phyloP scores from a whole-genome alignment of 768 basidiomycete genomes.

The Mrakia frigida region DNA sequence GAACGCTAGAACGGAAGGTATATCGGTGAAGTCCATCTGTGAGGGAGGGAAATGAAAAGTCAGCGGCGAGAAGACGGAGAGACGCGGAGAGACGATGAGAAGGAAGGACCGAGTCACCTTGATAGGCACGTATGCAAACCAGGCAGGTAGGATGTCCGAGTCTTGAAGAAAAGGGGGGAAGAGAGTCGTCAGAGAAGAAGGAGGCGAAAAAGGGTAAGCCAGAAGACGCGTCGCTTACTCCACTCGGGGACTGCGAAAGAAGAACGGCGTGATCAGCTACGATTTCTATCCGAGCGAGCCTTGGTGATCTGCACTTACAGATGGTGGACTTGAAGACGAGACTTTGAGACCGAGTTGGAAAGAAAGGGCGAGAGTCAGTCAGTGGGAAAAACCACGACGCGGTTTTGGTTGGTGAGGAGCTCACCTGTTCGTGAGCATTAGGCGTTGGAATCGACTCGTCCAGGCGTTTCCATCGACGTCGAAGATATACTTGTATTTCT shows the following conservation, averaged over 20 bases:
- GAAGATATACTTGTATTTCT: constrained; percentile 25
- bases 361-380: no score
- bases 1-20: constrained; percentile 13
- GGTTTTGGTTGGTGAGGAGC: neutral
- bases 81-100: no score
- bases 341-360: neutral
- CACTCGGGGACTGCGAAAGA: constrained; percentile 15
- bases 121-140: constrained; percentile 27
- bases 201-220: neutral
- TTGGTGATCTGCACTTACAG: neutral
- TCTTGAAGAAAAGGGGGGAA: neutral
- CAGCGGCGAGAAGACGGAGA: no score
- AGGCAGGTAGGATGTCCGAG: constrained; percentile 21
- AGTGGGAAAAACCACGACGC: no score
- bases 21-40: constrained; percentile 27
- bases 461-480: constrained; percentile 33
- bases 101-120: neutral
- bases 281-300: neutral
- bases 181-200: no score
- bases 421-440: constrained; percentile 20
- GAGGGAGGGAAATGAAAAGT: no score
- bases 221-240: constrained; percentile 1
- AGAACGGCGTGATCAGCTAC: neutral
- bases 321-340: constrained; percentile 28
- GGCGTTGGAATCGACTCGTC: constrained; percentile 27